These are phyloP conservation scores for Neopestalotiopsis sp. DNA, from an alignment of 2,329 filamentous ascomycete genomes.

Conservation along the genomic window DNA sequence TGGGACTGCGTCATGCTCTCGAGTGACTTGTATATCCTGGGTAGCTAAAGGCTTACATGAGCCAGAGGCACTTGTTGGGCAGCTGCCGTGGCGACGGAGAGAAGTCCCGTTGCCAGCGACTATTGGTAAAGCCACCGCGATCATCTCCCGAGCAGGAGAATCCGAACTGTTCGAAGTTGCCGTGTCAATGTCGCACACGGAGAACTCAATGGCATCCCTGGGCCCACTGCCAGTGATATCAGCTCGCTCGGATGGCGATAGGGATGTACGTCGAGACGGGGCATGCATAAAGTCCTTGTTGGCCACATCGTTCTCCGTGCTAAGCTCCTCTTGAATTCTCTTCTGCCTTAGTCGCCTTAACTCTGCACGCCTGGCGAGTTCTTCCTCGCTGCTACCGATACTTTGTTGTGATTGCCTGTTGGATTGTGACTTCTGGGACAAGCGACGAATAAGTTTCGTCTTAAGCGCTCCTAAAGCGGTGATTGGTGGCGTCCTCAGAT, in stretches of 20 bases:
- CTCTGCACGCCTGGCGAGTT: slow-evolving; percentile 60
- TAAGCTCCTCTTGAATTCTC: slow-evolving; percentile 63
- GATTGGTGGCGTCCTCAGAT: slow-evolving; percentile 33
- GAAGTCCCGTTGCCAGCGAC: not conserved
- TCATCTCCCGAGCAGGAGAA: not conserved
- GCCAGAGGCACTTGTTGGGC: slow-evolving; percentile 19
- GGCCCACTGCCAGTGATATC: slow-evolving; percentile 45
- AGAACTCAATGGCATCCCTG: slow-evolving; percentile 56
- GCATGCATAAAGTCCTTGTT: slow-evolving; percentile 33
- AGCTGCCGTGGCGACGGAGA: slow-evolving; percentile 26
- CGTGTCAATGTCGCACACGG: slow-evolving; percentile 31
- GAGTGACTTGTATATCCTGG: slow-evolving; percentile 19
- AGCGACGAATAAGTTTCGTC: slow-evolving; percentile 49
- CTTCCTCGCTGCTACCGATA: slow-evolving; percentile 55
- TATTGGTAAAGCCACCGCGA: slow-evolving; percentile 4
- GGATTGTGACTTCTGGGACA: slow-evolving; percentile 50
- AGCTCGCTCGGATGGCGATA: slow-evolving; percentile 23
- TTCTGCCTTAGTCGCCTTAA: slow-evolving; percentile 60
- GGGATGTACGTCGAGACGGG: slow-evolving; percentile 30
- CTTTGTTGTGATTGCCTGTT: slow-evolving; percentile 47
- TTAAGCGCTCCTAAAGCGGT: slow-evolving; percentile 52
- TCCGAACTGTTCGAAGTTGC: slow-evolving; percentile 5
- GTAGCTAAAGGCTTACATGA: slow-evolving; percentile 23
- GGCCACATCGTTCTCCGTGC: slow-evolving; percentile 49
- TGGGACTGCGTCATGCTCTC: slow-evolving; percentile 24